phyloP scores from a whole-genome alignment of 179 eudicot genomes.

The Beta macrorhiza region DNA sequence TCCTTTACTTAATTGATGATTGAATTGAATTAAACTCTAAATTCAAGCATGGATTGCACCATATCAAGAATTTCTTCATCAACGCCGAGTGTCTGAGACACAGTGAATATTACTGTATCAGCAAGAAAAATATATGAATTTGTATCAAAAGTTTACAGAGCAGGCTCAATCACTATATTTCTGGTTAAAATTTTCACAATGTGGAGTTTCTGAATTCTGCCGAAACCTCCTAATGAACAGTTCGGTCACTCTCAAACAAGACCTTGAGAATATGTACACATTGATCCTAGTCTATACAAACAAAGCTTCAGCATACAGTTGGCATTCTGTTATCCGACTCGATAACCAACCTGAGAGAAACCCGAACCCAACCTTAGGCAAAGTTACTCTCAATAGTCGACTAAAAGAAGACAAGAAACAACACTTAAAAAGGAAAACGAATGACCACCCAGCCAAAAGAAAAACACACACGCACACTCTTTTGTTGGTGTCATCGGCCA shows the following conservation, averaged over 20 bases:
- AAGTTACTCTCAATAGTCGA: constrained; percentile 16
- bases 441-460: neutral
- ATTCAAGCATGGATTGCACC: neutral
- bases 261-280: constrained; percentile 28
- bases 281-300: constrained; percentile 34
- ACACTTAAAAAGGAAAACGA: neutral
- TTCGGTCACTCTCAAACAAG: constrained; percentile 11
- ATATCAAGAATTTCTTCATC: neutral
- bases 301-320: constrained; percentile 7
- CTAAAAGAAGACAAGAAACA: constrained; percentile 4
- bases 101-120: neutral
- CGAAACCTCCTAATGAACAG: neutral
- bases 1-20: neutral
- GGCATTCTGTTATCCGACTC: no score
- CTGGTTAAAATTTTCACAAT: constrained; percentile 15
- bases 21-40: neutral
- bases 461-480: neutral
- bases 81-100: neutral
- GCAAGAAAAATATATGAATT: neutral
- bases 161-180: constrained; percentile 11
- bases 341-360: no score
- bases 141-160: neutral
- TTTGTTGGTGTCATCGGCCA: constrained; percentile 39
- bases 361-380: neutral
- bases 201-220: neutral